Percentiles rank a stretch among this genome's conserved stretches.
Conservation (phyloP, 495 filamentous ascomycete genomes). For the Neurospora sp. region DNA sequence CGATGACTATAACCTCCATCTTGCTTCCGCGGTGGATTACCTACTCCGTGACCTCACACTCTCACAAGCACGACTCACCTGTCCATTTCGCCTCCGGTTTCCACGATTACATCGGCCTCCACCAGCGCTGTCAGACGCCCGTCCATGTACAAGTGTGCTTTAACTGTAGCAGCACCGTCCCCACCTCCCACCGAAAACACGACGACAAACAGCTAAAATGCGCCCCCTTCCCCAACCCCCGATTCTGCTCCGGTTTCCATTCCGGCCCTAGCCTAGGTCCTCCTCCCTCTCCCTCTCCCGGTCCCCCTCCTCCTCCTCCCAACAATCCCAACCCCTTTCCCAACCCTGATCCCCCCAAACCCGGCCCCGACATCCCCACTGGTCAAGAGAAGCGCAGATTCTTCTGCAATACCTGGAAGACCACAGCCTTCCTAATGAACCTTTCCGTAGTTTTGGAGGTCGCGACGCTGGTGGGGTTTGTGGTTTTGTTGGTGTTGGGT, state of each 20-base stretch:
- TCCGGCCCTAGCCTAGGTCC: not conserved
- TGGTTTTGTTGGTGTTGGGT: constrained; percentile 31
- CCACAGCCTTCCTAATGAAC: constrained; percentile 75
- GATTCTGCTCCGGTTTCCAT: not conserved
- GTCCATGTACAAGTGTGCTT: constrained; percentile 8
- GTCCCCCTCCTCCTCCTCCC: not conserved
- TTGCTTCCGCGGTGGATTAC: constrained; percentile 70
- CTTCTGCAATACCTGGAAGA: constrained; percentile 90
- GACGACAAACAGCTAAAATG: constrained; percentile 14
- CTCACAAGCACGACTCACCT: not conserved
- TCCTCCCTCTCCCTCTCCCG: not conserved
- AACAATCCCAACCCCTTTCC: constrained; percentile 20
- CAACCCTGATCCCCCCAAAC: constrained; percentile 40
- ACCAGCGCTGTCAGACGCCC: constrained; percentile 57
- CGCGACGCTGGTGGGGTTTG: constrained; percentile 61
- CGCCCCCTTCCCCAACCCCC: constrained; percentile 35
- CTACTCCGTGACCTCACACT: constrained; percentile 47
- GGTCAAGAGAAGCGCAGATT: constrained; percentile 55
- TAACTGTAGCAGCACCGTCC: not conserved
- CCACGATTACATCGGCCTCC: constrained; percentile 67
- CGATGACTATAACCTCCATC: constrained; percentile 65
- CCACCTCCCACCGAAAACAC: not conserved
- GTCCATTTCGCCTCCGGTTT: constrained; percentile 25
- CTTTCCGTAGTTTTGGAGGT: constrained; percentile 69
- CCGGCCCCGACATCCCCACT: constrained; percentile 55